These are phyloP conservation scores for Nannizziopsis barbatae DNA, from an alignment of 2,329 filamentous ascomycete species.

Conservation along the genomic window DNA sequence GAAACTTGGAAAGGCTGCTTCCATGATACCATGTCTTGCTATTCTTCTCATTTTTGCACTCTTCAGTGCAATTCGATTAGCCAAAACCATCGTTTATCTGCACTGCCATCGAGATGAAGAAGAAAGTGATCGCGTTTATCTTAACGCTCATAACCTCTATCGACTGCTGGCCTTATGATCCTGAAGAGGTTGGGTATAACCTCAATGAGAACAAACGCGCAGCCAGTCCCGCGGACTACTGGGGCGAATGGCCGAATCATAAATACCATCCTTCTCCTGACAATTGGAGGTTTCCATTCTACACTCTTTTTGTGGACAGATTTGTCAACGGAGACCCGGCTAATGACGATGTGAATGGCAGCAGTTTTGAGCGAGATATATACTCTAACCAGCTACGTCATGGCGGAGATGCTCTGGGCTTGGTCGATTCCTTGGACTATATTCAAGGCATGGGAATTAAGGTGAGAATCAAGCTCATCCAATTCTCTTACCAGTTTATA, in stretches of 20 bases:
- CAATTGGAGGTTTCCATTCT: constrained; percentile 57
- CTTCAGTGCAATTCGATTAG: background rate
- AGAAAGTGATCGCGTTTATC: constrained; percentile 22
- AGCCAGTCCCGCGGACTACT: constrained; percentile 48
- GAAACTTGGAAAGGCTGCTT: too few relatives aligned
- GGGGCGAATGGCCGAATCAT: constrained; percentile 45
- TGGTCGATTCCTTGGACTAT: constrained; percentile 53
- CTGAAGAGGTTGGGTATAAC: constrained; percentile 45
- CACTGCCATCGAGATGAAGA: constrained; percentile 22
- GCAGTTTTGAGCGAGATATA: constrained; percentile 50
- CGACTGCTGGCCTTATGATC: constrained; percentile 38
- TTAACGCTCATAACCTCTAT: constrained; percentile 21
- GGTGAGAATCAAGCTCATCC: constrained; percentile 25
- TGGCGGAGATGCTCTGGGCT: constrained; percentile 49
- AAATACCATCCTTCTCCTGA: constrained; percentile 44
- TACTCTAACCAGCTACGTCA: constrained; percentile 52
- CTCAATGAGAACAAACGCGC: constrained; percentile 50
- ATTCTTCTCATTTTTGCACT: background rate
- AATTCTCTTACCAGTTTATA: background rate
- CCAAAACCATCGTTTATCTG: background rate
- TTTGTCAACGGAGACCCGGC: constrained; percentile 54
- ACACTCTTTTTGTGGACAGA: constrained; percentile 53
- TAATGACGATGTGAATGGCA: constrained; percentile 53
- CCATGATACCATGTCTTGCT: background rate
- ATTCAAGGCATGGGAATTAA: constrained; percentile 54